Percentiles rank a stretch among this genome's conserved stretches.
phyloP scores from a whole-genome alignment of 2,329 filamentous ascomycete species.

The Elsinoe batatas region DNA sequence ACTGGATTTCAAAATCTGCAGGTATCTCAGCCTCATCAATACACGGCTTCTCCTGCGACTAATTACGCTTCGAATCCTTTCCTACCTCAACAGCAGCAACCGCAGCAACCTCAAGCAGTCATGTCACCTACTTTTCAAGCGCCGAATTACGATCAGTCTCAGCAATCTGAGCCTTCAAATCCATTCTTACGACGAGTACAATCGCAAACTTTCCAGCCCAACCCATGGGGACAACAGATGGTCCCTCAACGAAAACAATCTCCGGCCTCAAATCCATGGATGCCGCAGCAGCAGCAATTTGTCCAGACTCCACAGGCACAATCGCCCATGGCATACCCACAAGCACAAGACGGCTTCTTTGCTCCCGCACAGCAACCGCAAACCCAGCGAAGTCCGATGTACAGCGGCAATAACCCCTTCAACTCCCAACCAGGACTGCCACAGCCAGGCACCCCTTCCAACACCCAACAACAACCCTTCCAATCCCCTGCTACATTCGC shows the following conservation, averaged over 20 bases:
- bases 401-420: slow-evolving; percentile 15
- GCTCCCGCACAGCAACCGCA: slow-evolving; percentile 20
- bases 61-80: slow-evolving; percentile 23
- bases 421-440: slow-evolving; percentile 17
- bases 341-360: slow-evolving; percentile 23
- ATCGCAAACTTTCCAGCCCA: slow-evolving; percentile 34
- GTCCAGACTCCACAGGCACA: slow-evolving; percentile 22
- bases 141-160: slow-evolving; percentile 17
- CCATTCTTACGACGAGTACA: slow-evolving; percentile 35
- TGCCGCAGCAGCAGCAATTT: slow-evolving; percentile 32
- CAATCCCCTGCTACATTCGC: slow-evolving; percentile 17
- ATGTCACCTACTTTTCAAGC: slow-evolving; percentile 19
- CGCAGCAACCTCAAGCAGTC: slow-evolving; percentile 17
- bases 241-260: slow-evolving; percentile 15
- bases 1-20: slow-evolving; percentile 60
- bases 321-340: slow-evolving; percentile 21
- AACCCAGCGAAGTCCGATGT: slow-evolving; percentile 12
- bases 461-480: slow-evolving; percentile 24
- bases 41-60: background rate
- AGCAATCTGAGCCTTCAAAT: slow-evolving; percentile 22
- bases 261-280: slow-evolving; percentile 20
- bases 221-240: slow-evolving; percentile 16
- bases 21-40: slow-evolving; percentile 37
- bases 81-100: slow-evolving; percentile 20
- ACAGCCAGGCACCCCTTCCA: slow-evolving; percentile 24